Evolutionary conservation across 2,329 filamentous ascomycete species (phyloP).

Genomic region (Ramularia collo-cygni): DNA sequence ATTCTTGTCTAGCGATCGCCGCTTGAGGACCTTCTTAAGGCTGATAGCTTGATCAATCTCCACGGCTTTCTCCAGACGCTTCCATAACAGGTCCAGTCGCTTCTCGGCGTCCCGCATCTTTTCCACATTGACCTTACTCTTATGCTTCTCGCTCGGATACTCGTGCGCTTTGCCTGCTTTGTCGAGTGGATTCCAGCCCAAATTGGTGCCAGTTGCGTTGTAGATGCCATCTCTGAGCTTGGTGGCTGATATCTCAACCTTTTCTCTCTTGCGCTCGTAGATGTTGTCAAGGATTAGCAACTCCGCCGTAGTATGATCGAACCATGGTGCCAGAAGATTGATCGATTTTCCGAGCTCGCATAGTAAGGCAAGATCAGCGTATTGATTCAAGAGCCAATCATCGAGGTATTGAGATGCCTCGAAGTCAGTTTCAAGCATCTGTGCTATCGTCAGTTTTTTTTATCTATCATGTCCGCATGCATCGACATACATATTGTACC

Average conservation of each 20-base stretch:
- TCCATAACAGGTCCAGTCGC: constrained; percentile 45
- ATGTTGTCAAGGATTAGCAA: background rate
- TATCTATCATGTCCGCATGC: no score
- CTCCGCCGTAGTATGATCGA: constrained; percentile 9
- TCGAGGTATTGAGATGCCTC: constrained; percentile 20
- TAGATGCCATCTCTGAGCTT: constrained; percentile 1
- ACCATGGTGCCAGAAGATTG: constrained; percentile 10
- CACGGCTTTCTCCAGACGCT: constrained; percentile 11
- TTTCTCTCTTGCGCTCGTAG: no score
- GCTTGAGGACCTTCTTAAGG: constrained; percentile 24
- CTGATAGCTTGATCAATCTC: constrained; percentile 11
- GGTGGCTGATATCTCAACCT: background rate
- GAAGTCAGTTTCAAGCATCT: constrained; percentile 23
- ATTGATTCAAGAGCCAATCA: constrained; percentile 18
- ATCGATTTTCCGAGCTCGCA: constrained; percentile 16
- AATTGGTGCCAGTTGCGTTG: no score
- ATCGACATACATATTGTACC: constrained; percentile 14
- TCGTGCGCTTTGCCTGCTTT: constrained; percentile 27
- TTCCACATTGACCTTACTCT: constrained; percentile 40
- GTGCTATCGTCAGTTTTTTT: no score
- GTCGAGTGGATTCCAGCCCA: no score
- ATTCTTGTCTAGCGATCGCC: constrained; percentile 17
- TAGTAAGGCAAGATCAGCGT: constrained; percentile 25
- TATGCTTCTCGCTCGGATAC: constrained; percentile 44
- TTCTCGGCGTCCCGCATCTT: constrained; percentile 42